Conservation (phyloP, 2,329 filamentous ascomycete species). For the Colletotrichum paranaense region DNA sequence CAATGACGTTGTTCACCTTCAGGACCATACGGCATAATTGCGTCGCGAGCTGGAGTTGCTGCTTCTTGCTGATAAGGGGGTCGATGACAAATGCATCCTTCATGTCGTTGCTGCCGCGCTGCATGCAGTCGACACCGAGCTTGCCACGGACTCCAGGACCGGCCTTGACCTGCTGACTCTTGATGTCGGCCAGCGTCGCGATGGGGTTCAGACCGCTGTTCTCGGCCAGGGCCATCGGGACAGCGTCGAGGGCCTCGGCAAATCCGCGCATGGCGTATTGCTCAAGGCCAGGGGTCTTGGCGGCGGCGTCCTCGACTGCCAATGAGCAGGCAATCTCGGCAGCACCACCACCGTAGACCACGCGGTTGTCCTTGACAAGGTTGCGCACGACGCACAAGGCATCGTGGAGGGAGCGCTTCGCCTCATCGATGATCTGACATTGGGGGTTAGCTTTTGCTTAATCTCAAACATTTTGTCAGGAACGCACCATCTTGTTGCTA, state of each 20-base stretch:
- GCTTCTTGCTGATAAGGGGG: constrained; percentile 96
- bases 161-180: constrained; percentile 94
- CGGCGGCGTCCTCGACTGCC: constrained; percentile 93
- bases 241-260: constrained; percentile 89
- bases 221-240: constrained; percentile 96
- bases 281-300: constrained; percentile 95
- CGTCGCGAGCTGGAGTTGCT: constrained; percentile 95
- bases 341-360: constrained; percentile 96
- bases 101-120: constrained; percentile 95
- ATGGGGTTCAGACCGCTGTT: constrained; percentile 97
- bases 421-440: constrained; percentile 93
- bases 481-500: constrained; percentile 97
- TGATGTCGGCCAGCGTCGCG: constrained; percentile 92
- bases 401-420: constrained; percentile 96
- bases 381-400: constrained; percentile 98
- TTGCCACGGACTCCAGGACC: constrained; percentile 61
- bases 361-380: constrained; percentile 93
- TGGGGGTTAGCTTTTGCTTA: constrained; percentile 36
- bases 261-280: constrained; percentile 99
- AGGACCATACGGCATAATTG: constrained; percentile 98
- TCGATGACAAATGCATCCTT: constrained; percentile 98
- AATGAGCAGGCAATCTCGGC: constrained; percentile 97
- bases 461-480: neutral
- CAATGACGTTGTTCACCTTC: constrained; percentile 97
- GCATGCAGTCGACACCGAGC: constrained; percentile 98